Base-by-base conservation (phyloP, 139 green algal genomes). In the Picochlorum sp. region DNA sequence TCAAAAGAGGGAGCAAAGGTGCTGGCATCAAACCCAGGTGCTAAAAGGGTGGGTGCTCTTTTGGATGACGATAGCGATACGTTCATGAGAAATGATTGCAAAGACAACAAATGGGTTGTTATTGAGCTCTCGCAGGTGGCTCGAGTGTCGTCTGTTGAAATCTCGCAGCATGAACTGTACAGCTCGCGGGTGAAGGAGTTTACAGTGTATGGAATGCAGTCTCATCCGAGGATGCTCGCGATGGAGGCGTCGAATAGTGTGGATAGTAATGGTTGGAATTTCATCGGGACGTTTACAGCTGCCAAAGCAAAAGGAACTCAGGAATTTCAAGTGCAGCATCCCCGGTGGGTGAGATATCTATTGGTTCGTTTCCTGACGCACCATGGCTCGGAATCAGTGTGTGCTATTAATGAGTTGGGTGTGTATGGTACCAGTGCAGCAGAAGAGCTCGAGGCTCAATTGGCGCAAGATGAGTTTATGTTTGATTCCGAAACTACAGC, bases 131-230 rank as follows among this genome's bases (percentile, higher is more conserved):
- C 73, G 21, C 82, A 91, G 68, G 80, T 91, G 15, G 66, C 68
- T 13, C 62, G 49, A 23, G n/a, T 80, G 6, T 58, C 49, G 15
- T 30, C 7, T 24, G 23, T 88, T 8, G 66, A 80, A 66, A 65
- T 90, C 11, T 78, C 68, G 2, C 89, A 89, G 76, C 83, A 85
- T 60, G 88, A 95, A 78, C 84, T 95, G 54, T 95, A 95, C 73
- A 88, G 74, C 10, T 81, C 73, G 4, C 65, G 84, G 0, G 63
- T 90, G 30, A 63, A 68, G 16, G 78, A 85, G 13, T 92, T 93
- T 50, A 61, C 68, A 30, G 68, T 85, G 45, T 66, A 66, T 24
- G 81, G 83, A 4, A 78, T 78, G 26, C 72, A 77, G 58, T 70
- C 28, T 45, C 76, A 88, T 62, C 83, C 78, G 3, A 67, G 81